These are phyloP conservation scores for Citrullus amarus DNA, from an alignment of 306 rosid species.

Conservation along the genomic window DNA sequence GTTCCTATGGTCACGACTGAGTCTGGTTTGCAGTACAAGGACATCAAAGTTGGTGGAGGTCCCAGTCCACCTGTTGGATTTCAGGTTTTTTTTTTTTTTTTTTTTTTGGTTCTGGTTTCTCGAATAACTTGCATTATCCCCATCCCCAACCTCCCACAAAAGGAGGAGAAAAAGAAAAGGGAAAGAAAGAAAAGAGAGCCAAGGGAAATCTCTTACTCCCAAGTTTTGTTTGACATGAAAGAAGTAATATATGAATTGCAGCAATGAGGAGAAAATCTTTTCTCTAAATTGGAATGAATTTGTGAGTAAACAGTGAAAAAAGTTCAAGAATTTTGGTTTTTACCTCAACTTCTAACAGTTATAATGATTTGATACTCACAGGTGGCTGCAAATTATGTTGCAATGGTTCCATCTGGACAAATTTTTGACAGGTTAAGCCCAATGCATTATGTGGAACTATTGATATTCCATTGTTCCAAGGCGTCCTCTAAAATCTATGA, in stretches of 20 bases:
- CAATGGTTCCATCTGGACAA: conserved; percentile 96
- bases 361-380: conserved; percentile 11
- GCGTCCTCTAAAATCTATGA: neutral
- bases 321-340: neutral
- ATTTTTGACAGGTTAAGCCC: conserved; percentile 69
- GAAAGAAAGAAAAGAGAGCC: neutral
- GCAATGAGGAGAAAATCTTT: neutral
- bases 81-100: conserved; percentile 45
- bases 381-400: conserved; percentile 96
- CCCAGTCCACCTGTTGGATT: conserved; percentile 88
- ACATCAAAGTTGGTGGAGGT: conserved; percentile 75
- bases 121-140: neutral
- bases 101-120: conserved; percentile 17
- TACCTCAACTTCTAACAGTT: neutral
- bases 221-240: neutral
- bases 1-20: conserved; percentile 75
- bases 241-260: neutral
- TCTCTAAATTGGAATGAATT: neutral
- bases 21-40: conserved; percentile 89
- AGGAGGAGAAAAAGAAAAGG: neutral
- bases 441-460: neutral
- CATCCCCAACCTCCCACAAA: neutral
- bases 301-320: neutral
- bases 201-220: neutral
- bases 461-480: neutral